Evolutionary conservation across 1,284 basidiomycete species (phyloP), one percentile per base, ranked within the genome.

Genomic region (Testicularia cyperi): DNA sequence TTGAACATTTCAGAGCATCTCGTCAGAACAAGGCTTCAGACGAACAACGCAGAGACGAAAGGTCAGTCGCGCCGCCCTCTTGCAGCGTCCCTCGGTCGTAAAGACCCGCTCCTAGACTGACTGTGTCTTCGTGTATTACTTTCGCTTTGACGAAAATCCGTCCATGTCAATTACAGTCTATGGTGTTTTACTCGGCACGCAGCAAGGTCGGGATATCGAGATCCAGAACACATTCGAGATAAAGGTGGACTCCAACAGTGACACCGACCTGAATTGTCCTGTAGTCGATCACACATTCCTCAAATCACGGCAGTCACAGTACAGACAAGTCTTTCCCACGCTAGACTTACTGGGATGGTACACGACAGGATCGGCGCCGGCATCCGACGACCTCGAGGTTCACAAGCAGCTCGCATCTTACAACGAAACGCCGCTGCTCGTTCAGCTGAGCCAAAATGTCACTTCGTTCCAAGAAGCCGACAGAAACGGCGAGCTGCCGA

Each of bases 301-400:
- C 14, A 82, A 85, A 8, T 86, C 86, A 32, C 82, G 95, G 61
- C 83, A 85, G 62, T 90, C 92, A 53, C 92, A 95, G 78, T 98
- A 94, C 82, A 94, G 94, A 76, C 91, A 96, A 78, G 92, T 96
- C 13, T 98, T 98, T 77, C 95, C 94, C 4, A 90, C 91, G 0
- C 82, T 97, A 34, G 91, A 95, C 67, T 85, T 98, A 65, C 87
- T 98, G 32, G 94, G 94, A 13, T 98, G 94, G 94, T 98, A 98
- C 77, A 88, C 88, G 0, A 85, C 92, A 41, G 86, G 90, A 10
- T 75, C 81, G 6, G 78, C 81, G 12, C 91, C 90, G 0, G 85
- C 85, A 1, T 67, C 82, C 7, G 80, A 80, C 19, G 91, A 97
- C 71, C 84, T 91, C 38, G 80, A 82, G 1, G 81, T 97, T 12